Evolutionary conservation across 1,139 yeast species (phyloP), one percentile per base, ranked within the genome.

Genomic region (Sporopachydermia cereana): DNA sequence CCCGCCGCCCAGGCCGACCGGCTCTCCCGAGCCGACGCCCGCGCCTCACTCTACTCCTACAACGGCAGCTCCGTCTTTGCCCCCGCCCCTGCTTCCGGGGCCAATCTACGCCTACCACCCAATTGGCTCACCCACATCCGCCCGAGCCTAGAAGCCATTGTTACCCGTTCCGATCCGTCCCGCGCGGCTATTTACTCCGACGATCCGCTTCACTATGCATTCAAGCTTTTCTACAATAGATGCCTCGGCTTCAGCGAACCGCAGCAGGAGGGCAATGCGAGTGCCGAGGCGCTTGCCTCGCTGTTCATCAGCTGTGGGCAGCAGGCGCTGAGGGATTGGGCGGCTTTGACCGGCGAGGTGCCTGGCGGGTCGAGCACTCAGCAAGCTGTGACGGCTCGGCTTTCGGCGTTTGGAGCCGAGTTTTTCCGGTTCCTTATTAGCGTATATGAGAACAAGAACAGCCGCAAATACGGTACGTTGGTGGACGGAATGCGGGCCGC

Each of bases 351-450:
- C n/a, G 30, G 30, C 12, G 30, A 12, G 14, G 14, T n/a, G 12
- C 30, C 30, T 12, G n/a, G 22, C 18, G 22, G 22, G 22, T 12
- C 9, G 22, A 34, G 39, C 22, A 14, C 12, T 7, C 29, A 25
- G 29, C 14, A 7, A 7, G 14, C 29, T 7, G 29, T 7, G 14
- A 25, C 29, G 14, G 39, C 17, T 16, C 9, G 9, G 18, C 22
- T 34, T 16, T 34, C 39, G 12, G 9, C 20, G 7, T 34, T 34
- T 34, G 39, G 12, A 7, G 39, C 39, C 18, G 39, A 5, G 9
- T 34, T 34, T n/a, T 34, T 34, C 39, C 39, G 39, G n/a, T 34
- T 34, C 17, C 17, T 34, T 7, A 21, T 21, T 21, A n/a, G 17
- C 9, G 39, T 34, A 16, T 34, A 34, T n/a, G 39, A 34, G 17